phyloP scores from a whole-genome alignment of 1,284 basidiomycete species.

The Phaffia rhodozyma region DNA sequence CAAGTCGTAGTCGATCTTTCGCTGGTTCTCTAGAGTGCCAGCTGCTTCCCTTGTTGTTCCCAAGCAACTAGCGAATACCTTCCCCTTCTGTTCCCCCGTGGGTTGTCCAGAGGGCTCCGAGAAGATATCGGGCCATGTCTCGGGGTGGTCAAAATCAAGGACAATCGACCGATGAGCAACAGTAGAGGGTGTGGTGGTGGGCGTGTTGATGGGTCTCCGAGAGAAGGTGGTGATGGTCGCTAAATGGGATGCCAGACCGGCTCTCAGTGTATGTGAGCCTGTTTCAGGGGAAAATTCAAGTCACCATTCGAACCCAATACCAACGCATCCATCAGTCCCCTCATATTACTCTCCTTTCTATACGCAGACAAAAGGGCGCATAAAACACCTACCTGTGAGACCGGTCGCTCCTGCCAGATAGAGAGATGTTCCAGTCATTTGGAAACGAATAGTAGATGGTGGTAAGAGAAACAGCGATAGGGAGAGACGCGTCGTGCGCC shows the following conservation, averaged over 20 bases:
- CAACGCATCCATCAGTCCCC: no score
- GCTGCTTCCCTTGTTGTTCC: conserved; percentile 31
- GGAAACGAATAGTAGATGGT: no score
- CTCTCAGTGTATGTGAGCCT: conserved; percentile 25
- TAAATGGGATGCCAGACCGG: conserved; percentile 27
- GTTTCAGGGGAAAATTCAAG: background rate
- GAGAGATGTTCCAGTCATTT: conserved; percentile 14
- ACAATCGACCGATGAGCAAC: conserved; percentile 23
- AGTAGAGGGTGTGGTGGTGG: background rate
- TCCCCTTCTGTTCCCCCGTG: background rate
- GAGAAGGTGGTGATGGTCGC: conserved; percentile 28
- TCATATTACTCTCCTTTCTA: no score
- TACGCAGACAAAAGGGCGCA: background rate
- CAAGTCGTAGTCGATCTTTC: conserved; percentile 29
- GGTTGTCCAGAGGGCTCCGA: background rate
- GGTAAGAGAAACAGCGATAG: no score
- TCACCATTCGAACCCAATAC: no score
- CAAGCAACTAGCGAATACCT: conserved; percentile 27
- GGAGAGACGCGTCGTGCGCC: no score
- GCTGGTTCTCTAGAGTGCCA: conserved; percentile 26
- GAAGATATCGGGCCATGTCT: background rate
- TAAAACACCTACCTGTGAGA: conserved; percentile 23
- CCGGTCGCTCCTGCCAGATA: conserved; percentile 33
- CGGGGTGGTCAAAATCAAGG: conserved; percentile 14
- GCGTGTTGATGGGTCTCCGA: conserved; percentile 23